Conservation (phyloP, 208 protist genomes). For the Wallacemonas sp. region DNA sequence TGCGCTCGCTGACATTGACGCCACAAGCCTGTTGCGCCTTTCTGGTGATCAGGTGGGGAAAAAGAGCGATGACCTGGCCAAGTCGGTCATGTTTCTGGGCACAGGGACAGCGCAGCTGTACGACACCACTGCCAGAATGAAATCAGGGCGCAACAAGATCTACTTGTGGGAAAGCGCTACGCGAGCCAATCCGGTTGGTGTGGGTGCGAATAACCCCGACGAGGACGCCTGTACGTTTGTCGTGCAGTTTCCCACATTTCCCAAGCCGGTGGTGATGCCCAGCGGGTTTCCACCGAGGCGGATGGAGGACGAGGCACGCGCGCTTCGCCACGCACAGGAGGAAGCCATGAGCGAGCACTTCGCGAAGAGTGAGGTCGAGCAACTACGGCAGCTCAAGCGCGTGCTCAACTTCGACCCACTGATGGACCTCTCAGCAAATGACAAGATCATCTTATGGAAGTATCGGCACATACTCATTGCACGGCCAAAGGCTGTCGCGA, state of each 20-base stretch:
- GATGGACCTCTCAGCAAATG: constrained; percentile 40
- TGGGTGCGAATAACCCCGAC: constrained; percentile 38
- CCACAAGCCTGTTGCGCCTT: constrained; percentile 28
- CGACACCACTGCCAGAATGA: constrained; percentile 46
- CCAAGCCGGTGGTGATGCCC: constrained; percentile 49
- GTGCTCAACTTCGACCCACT: constrained; percentile 69
- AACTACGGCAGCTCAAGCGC: constrained; percentile 55
- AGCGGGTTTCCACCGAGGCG: constrained; percentile 37
- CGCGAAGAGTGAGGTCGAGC: constrained; percentile 43
- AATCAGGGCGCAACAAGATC: constrained; percentile 28
- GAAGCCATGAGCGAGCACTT: constrained; percentile 26
- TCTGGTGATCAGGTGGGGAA: constrained; percentile 29
- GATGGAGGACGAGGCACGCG: constrained; percentile 26
- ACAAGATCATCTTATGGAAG: constrained; percentile 76
- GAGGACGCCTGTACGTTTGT: constrained; percentile 27
- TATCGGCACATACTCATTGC: constrained; percentile 54
- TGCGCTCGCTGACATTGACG: constrained; percentile 20
- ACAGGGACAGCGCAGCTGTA: constrained; percentile 54
- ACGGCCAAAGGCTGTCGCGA: constrained; percentile 64
- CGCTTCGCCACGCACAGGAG: constrained; percentile 22
- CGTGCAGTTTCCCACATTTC: constrained; percentile 50
- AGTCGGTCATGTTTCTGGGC: constrained; percentile 42
- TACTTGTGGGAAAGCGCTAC: constrained; percentile 43
- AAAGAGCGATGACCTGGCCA: constrained; percentile 42
- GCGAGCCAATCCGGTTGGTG: constrained; percentile 41